Percentiles rank a stretch among this genome's conserved stretches.
phyloP scores from a whole-genome alignment of 176 grass and related monocot species.

The Carex littledalei region DNA sequence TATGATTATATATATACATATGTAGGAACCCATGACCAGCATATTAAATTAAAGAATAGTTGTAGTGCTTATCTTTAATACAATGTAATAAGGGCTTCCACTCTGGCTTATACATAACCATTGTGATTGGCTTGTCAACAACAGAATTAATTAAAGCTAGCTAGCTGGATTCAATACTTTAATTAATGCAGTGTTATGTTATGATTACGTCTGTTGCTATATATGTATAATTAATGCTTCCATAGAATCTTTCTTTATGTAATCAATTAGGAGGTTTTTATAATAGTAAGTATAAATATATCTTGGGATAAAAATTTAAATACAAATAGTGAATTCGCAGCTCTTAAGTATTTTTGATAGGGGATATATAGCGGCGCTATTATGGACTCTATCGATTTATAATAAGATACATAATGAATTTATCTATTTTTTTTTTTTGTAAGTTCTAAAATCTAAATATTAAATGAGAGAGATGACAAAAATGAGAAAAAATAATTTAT shows the following conservation, averaged over 20 bases:
- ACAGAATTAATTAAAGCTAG: background rate
- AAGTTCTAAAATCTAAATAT: background rate
- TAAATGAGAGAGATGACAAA: background rate
- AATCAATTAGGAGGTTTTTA: background rate
- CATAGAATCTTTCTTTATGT: background rate
- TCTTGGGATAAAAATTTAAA: too few relatives aligned
- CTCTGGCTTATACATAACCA: background rate
- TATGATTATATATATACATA: background rate
- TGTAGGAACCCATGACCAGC: background rate
- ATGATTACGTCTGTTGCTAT: slow-evolving; percentile 5
- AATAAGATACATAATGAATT: background rate
- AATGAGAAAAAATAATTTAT: too few relatives aligned
- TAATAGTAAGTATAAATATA: background rate
- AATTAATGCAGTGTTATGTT: background rate
- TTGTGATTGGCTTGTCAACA: background rate
- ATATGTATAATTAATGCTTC: background rate
- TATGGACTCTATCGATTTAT: too few relatives aligned
- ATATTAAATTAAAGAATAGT: background rate
- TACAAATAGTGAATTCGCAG: too few relatives aligned
- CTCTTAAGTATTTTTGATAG: background rate
- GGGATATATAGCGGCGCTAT: too few relatives aligned
- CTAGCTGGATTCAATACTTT: background rate
- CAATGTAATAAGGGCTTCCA: background rate
- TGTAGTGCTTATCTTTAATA: background rate
- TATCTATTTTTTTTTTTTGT: background rate